phyloP scores from a whole-genome alignment of 345 rosid genomes.

The Excoecaria agallocha region DNA sequence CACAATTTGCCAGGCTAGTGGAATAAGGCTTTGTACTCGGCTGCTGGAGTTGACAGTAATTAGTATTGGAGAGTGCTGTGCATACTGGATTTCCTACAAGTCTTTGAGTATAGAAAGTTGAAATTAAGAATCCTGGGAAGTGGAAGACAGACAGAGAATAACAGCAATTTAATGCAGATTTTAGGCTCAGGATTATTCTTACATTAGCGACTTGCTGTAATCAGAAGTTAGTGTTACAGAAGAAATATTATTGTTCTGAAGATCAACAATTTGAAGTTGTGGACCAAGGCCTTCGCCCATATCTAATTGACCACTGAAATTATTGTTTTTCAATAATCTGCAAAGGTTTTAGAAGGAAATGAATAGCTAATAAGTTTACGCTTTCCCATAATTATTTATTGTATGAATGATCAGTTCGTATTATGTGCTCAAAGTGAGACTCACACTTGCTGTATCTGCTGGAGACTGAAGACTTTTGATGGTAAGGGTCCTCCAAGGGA shows the following conservation, averaged over 20 bases:
- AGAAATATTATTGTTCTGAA: conserved; percentile 73
- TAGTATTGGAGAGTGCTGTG: conserved; percentile 54
- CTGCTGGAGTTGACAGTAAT: conserved; percentile 72
- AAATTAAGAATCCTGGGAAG: conserved; percentile 4
- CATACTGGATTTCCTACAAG: conserved; percentile 92
- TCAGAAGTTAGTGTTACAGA: conserved; percentile 51
- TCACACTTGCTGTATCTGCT: conserved; percentile 84
- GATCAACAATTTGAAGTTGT: conserved; percentile 62
- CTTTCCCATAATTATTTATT: not conserved
- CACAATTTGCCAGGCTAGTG: conserved; percentile 73
- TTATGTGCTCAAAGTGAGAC: conserved; percentile 22
- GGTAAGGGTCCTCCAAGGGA: conserved; percentile 68
- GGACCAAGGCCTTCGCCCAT: conserved; percentile 54
- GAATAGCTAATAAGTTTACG: not conserved
- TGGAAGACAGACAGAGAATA: not conserved
- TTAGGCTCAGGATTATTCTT: conserved; percentile 20
- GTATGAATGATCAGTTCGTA: conserved; percentile 3
- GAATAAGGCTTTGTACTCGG: conserved; percentile 54
- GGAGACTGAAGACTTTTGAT: conserved; percentile 54
- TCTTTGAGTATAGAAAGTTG: conserved; percentile 36
- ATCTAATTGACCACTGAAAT: conserved; percentile 56
- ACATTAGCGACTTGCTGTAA: conserved; percentile 62
- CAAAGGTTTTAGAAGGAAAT: conserved; percentile 13
- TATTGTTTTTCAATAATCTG: conserved; percentile 76
- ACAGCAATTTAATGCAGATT: not conserved